Evolutionary conservation across 768 basidiomycete genomes (phyloP).

Genomic region (Boletus vermiculosoides): DNA sequence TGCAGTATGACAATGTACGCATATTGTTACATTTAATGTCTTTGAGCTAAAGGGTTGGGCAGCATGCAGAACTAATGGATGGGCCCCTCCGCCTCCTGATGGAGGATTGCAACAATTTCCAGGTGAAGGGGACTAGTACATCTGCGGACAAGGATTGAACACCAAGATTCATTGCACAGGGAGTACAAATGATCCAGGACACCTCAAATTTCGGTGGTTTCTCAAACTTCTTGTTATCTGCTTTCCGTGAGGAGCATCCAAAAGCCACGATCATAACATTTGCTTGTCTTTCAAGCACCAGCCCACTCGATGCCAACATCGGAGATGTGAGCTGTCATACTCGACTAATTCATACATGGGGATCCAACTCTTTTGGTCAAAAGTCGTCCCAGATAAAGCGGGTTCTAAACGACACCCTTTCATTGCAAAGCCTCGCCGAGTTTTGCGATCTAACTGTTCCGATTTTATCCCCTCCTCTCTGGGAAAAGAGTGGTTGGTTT

Average conservation of each 20-base stretch:
- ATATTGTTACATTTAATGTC: not conserved
- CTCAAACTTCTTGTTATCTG: conserved; percentile 52
- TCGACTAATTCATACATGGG: not conserved
- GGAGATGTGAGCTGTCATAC: conserved; percentile 43
- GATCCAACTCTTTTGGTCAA: not conserved
- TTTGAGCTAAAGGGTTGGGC: not conserved
- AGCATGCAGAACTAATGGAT: conserved; percentile 71
- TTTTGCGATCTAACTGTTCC: conserved; percentile 51
- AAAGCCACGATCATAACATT: conserved; percentile 61
- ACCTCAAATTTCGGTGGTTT: conserved; percentile 65
- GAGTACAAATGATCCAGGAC: conserved; percentile 67
- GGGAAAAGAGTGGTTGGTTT: conserved; percentile 38
- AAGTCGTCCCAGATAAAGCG: conserved; percentile 41
- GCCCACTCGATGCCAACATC: conserved; percentile 32
- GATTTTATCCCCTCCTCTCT: conserved; percentile 43
- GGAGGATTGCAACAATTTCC: conserved; percentile 74
- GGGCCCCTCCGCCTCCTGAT: conserved; percentile 62
- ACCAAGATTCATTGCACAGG: conserved; percentile 39
- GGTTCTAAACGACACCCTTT: conserved; percentile 62
- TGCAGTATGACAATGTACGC: conserved; percentile 54
- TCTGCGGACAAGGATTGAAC: not conserved
- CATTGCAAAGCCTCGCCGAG: conserved; percentile 50
- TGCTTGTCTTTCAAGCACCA: conserved; percentile 51
- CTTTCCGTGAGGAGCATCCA: conserved; percentile 65
- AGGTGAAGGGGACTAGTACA: conserved; percentile 41